Evolutionary conservation across 2,329 filamentous ascomycete genomes (phyloP), one percentile per base, ranked within the genome.

Genomic region (Fonsecaea erecta): DNA sequence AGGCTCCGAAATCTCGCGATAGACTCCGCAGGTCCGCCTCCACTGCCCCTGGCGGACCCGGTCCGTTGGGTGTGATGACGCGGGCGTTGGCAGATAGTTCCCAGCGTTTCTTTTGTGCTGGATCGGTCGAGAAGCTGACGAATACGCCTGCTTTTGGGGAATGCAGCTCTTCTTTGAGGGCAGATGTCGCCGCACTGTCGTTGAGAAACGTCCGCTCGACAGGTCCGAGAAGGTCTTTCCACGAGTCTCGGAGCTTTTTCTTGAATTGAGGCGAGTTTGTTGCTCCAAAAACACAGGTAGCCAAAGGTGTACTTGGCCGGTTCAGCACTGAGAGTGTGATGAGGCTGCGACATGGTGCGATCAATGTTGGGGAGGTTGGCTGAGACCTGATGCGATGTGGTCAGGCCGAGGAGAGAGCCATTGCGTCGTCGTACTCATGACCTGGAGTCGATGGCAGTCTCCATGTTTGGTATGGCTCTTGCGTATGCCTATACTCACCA

Each of bases 361-460:
- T 62, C 60, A 28, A 52, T 18, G 35, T 37, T 28, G 21, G 52
- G 52, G 9, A 62, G 24, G 52, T 52, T 35, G 52, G 53, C 37
- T 26, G 57, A 37, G 34, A 62, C 52, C 26, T 57, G 60, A 16
- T 62, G 52, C 11, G 34, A 57, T 34, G 34, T 30, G 28, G 60
- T 62, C 16, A 60, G 46, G n/a, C 57, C 43, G 43, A 52, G 52
- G 46, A 60, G 37, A 2, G 43, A 60, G 34, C 57, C 28, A n/a
- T 16, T 26, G 16, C 40, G 54, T 28, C 40, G 55, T 58, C 37
- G 55, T n/a, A 32, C 21, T 48, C 2, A 6, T 6, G 37, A 58
- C 14, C 52, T 55, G 21, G 30, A 24, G 11, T n/a, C 32, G 11
- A 34, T 24, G 18, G 35, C 30, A 24, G 30, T 37, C 30, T 55